phyloP scores from a whole-genome alignment of 495 filamentous ascomycete genomes.

The Aspergillus affinis region DNA sequence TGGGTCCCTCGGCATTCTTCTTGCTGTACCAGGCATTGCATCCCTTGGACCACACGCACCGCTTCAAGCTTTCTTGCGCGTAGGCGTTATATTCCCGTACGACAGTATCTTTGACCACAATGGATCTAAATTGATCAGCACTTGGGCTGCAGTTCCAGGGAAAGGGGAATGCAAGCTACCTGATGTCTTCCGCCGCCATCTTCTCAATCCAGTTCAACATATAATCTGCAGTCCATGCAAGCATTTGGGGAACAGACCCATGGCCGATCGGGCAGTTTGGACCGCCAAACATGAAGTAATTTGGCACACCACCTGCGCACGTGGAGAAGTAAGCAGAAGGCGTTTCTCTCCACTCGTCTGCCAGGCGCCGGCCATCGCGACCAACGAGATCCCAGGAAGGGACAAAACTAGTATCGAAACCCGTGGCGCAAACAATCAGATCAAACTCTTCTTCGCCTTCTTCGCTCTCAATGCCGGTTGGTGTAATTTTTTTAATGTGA shows the following conservation, averaged over 20 bases:
- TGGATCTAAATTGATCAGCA: slow-evolving; percentile 15
- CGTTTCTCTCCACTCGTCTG: slow-evolving; percentile 23
- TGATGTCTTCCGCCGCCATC: slow-evolving; percentile 45
- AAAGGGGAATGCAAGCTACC: slow-evolving; percentile 17
- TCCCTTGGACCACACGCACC: slow-evolving; percentile 41
- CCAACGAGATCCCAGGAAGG: slow-evolving; percentile 37
- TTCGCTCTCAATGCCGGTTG: slow-evolving; percentile 43
- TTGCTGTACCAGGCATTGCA: slow-evolving; percentile 49
- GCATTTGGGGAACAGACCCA: slow-evolving; percentile 51
- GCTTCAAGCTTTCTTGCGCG: slow-evolving; percentile 36
- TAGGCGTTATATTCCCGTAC: slow-evolving; percentile 40
- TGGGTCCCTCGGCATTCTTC: slow-evolving; percentile 29
- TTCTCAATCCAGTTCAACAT: slow-evolving; percentile 44
- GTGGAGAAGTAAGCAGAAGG: slow-evolving; percentile 40
- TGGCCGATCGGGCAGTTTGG: slow-evolving; percentile 54
- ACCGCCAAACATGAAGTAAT: slow-evolving; percentile 53
- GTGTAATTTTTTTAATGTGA: slow-evolving; percentile 48
- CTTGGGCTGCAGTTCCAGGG: background rate
- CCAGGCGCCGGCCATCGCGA: slow-evolving; percentile 27
- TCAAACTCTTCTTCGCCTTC: slow-evolving; percentile 35
- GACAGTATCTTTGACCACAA: slow-evolving; percentile 34
- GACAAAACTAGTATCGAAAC: slow-evolving; percentile 43
- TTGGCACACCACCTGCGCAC: slow-evolving; percentile 39
- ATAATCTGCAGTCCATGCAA: slow-evolving; percentile 47
- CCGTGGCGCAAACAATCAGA: slow-evolving; percentile 49